Conservation (phyloP, 1,284 basidiomycete genomes). For the Athelia sp. region DNA sequence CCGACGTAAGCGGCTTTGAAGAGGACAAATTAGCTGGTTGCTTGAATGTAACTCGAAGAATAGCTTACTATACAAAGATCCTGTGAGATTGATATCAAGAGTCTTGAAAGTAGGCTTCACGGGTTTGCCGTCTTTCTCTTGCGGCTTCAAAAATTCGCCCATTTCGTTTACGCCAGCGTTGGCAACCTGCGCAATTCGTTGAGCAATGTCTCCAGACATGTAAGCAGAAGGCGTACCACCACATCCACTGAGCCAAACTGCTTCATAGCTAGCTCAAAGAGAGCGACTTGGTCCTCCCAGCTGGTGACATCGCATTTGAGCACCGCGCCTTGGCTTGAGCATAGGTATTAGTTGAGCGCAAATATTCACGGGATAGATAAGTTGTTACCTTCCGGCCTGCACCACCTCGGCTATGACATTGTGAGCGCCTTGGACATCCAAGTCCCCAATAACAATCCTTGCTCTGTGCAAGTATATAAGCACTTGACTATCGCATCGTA, state of each 20-base stretch:
- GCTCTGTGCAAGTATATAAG: constrained; percentile 30
- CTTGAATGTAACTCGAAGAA: not conserved
- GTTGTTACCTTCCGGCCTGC: constrained; percentile 39
- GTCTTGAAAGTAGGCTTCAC: constrained; percentile 40
- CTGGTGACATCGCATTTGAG: constrained; percentile 45
- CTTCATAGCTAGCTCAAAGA: constrained; percentile 46
- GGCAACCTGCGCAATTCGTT: constrained; percentile 31
- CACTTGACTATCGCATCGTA: constrained; percentile 3
- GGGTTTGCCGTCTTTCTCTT: constrained; percentile 32
- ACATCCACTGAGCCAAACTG: constrained; percentile 45
- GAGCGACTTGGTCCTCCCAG: constrained; percentile 49
- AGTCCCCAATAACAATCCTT: constrained; percentile 52
- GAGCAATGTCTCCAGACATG: not conserved
- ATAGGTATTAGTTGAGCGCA: not conserved
- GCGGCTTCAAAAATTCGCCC: constrained; percentile 26
- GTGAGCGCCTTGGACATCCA: constrained; percentile 34
- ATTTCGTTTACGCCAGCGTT: constrained; percentile 52
- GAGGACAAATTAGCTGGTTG: not conserved
- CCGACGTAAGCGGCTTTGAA: constrained; percentile 44
- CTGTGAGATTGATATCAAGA: constrained; percentile 48
- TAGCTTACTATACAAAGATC: constrained; percentile 43
- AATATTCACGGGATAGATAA: not conserved
- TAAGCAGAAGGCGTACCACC: constrained; percentile 32
- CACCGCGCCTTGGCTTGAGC: constrained; percentile 35
- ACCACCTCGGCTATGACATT: constrained; percentile 37